phyloP scores from a whole-genome alignment of 768 basidiomycete species.

The Trametes meyenii region DNA sequence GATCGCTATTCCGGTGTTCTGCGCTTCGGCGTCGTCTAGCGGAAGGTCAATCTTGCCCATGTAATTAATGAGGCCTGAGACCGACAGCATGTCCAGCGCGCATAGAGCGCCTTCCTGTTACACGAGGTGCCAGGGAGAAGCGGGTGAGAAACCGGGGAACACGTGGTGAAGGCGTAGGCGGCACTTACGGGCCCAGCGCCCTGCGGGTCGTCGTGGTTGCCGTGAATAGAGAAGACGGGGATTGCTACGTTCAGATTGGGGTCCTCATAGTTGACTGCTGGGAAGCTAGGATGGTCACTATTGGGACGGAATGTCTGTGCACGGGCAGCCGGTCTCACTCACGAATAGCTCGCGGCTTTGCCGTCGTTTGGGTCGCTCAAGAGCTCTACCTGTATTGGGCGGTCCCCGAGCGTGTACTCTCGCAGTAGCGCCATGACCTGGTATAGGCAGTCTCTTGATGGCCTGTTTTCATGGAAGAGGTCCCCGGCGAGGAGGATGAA shows the following conservation, averaged over 20 bases:
- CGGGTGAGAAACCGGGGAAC: background rate
- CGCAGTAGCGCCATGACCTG: conserved; percentile 86
- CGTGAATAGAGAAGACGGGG: conserved; percentile 99
- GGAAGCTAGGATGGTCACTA: conserved; percentile 62
- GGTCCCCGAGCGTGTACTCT: conserved; percentile 88
- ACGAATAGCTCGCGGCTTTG: conserved; percentile 84
- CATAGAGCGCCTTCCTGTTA: conserved; percentile 90
- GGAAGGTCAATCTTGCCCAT: conserved; percentile 96
- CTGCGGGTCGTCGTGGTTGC: conserved; percentile 99
- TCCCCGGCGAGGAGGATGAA: conserved; percentile 95
- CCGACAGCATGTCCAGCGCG: conserved; percentile 93
- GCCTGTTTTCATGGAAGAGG: conserved; percentile 97
- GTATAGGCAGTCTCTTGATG: conserved; percentile 87
- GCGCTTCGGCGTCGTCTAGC: conserved; percentile 64
- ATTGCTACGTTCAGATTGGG: conserved; percentile 92
- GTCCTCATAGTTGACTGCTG: conserved; percentile 96
- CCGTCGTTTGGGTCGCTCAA: conserved; percentile 93
- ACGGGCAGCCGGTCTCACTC: conserved; percentile 32
- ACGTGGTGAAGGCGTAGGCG: background rate
- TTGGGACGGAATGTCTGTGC: background rate
- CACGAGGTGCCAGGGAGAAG: background rate
- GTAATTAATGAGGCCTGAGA: conserved; percentile 93
- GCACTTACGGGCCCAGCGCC: conserved; percentile 83
- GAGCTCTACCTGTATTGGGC: conserved; percentile 88
- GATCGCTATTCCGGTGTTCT: conserved; percentile 78